Base-by-base conservation (phyloP, 176 grass and related monocot genomes). In the Oryza meridionalis region DNA sequence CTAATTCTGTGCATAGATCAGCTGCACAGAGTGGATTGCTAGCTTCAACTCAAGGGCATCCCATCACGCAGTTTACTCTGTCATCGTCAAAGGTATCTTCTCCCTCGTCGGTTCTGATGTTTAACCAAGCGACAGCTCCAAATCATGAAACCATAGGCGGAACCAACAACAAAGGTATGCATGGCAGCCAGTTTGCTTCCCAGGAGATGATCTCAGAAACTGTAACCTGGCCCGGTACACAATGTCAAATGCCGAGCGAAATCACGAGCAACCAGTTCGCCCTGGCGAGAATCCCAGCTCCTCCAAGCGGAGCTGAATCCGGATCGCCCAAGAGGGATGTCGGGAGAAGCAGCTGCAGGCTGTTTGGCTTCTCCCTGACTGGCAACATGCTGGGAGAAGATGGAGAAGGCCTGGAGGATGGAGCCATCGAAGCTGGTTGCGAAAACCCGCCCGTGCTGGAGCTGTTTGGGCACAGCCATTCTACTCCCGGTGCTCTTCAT, bases 301-400 rank as follows among this genome's bases (percentile, higher is more conserved):
- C 82, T 46, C 42, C 25, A n/a, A 58, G 42, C 9, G 46, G 29
- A 16, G 53, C 9, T 27, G 83, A 90, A 33, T n/a, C 78, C 25
- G 12, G 81, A 42, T 76, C 40, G 32, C 61, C 38, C 1, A 32
- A 51, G 66, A 80, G 27, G n/a, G 85, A 76, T 0, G 14, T 27
- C 0, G 72, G 72, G 26, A 59, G 55, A 55, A 75, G 90, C 58
- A 87, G 25, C 35, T 99, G 91, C 70, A 84, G 72, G 71, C 88
- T 99, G 51, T 99, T 99, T 58, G 96, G 96, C 33, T 99, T 99
- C 73, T 89, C 93, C 75, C 67, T 99, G 72, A 94, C 80, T 4
- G 89, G 96, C 17, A 92, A 81, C 83, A 90, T 85, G 16, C 66
- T 72, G 7, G 80, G 79, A 72, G 80, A 70, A 68, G 81, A 87